These are phyloP conservation scores for Entelexis sorbosivorans DNA, from an alignment of 1,139 yeast genomes.

Conservation along the genomic window DNA sequence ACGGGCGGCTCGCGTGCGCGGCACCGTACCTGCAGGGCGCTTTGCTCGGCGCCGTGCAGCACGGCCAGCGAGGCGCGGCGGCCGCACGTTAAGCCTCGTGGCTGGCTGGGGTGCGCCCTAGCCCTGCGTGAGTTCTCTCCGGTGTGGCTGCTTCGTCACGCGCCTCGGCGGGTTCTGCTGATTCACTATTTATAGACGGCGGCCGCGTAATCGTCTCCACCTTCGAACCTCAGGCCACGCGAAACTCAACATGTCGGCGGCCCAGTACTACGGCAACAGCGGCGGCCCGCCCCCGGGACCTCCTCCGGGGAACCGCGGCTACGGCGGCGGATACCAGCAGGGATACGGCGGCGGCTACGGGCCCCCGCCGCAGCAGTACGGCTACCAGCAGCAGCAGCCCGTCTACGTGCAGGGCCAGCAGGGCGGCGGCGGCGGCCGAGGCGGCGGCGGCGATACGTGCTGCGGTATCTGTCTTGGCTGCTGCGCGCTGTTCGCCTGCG, in stretches of 20 bases:
- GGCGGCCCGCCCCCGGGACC: constrained; percentile 18
- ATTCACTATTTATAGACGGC: constrained; percentile 3
- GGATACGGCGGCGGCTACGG: constrained; percentile 19
- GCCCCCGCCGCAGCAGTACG: constrained; percentile 19
- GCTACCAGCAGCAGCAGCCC: constrained; percentile 28
- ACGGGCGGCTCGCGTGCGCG: no score
- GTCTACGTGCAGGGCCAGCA: constrained; percentile 27
- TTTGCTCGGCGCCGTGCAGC: neutral
- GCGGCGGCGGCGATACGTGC: constrained; percentile 23
- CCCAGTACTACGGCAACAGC: constrained; percentile 20
- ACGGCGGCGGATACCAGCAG: constrained; percentile 22
- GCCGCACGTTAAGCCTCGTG: constrained; percentile 1
- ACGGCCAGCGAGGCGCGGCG: neutral
- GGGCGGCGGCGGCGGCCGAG: constrained; percentile 18
- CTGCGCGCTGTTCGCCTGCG: constrained; percentile 22
- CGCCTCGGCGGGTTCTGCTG: neutral
- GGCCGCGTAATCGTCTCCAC: neutral
- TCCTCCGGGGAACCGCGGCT: constrained; percentile 23
- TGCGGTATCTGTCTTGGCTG: constrained; percentile 24
- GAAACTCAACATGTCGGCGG: constrained; percentile 18
- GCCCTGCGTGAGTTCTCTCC: neutral
- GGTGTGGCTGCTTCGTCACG: constrained; percentile 3
- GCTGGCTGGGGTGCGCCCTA: neutral
- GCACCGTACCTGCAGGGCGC: neutral
- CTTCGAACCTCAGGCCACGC: neutral